phyloP scores from a whole-genome alignment of 805 yeast species.

The Novakomyces olei region DNA sequence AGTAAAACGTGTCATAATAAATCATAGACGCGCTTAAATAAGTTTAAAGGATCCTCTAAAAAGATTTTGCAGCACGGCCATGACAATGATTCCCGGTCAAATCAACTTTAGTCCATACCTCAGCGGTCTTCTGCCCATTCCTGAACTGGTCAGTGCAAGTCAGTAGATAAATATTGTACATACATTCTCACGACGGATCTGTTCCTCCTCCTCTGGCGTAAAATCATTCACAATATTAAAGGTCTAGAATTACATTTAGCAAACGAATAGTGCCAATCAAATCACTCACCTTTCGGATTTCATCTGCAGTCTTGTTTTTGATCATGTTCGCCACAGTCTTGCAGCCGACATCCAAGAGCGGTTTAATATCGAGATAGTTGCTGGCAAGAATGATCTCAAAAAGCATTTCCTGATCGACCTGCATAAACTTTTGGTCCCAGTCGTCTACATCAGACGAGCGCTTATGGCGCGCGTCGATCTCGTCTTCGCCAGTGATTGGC shows the following conservation, averaged over 20 bases:
- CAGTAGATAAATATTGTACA: background rate
- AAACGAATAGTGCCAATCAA: too few relatives aligned
- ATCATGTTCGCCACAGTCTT: slow-evolving; percentile 29
- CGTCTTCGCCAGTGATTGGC: slow-evolving; percentile 43
- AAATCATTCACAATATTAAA: slow-evolving; percentile 25
- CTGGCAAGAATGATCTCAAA: slow-evolving; percentile 27
- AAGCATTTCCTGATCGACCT: slow-evolving; percentile 55
- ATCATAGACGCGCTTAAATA: background rate
- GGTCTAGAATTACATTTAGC: too few relatives aligned
- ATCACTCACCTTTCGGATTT: slow-evolving; percentile 24
- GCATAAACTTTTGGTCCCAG: slow-evolving; percentile 86
- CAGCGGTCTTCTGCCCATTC: slow-evolving; percentile 25
- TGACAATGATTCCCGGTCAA: background rate
- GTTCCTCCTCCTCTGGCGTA: slow-evolving; percentile 27
- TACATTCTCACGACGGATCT: slow-evolving; percentile 19
- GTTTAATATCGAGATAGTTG: slow-evolving; percentile 25
- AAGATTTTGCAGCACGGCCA: background rate
- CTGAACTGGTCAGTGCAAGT: background rate
- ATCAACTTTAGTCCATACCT: background rate
- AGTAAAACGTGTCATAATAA: too few relatives aligned
- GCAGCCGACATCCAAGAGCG: slow-evolving; percentile 26
- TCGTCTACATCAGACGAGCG: slow-evolving; percentile 82
- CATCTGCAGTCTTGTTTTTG: slow-evolving; percentile 25
- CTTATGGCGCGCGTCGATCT: slow-evolving; percentile 32
- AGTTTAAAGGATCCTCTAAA: background rate